Evolutionary conservation across 1,139 yeast species (phyloP).

Genomic region (Geotrichum siamense): DNA sequence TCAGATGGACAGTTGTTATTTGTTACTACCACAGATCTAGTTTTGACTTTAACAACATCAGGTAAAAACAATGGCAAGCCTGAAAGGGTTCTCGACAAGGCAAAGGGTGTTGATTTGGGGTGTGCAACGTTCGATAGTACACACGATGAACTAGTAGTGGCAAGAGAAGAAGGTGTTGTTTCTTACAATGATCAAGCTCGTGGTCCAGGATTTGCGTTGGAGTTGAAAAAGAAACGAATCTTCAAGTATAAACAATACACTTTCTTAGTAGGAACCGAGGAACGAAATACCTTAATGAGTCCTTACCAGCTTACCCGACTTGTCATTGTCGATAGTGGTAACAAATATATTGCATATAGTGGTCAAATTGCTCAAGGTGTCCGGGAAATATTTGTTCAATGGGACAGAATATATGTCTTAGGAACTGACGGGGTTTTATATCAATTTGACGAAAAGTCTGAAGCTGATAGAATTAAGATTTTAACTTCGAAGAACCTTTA

Average conservation of each 20-base stretch:
- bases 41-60: slow-evolving; percentile 66
- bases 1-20: slow-evolving; percentile 38
- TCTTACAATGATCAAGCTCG: slow-evolving; percentile 52
- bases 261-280: slow-evolving; percentile 43
- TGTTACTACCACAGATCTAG: slow-evolving; percentile 62
- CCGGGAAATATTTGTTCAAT: slow-evolving; percentile 47
- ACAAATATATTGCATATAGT: slow-evolving; percentile 65
- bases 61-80: slow-evolving; percentile 73
- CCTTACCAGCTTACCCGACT: slow-evolving; percentile 41
- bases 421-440: slow-evolving; percentile 73
- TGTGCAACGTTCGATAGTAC: slow-evolving; percentile 44
- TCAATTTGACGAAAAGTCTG: slow-evolving; percentile 57
- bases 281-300: slow-evolving; percentile 18
- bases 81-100: slow-evolving; percentile 52
- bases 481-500: slow-evolving; percentile 65
- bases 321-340: slow-evolving; percentile 57
- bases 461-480: slow-evolving; percentile 61
- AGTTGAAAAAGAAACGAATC: slow-evolving; percentile 51
- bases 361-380: slow-evolving; percentile 60
- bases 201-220: slow-evolving; percentile 52
- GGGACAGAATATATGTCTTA: slow-evolving; percentile 53
- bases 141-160: slow-evolving; percentile 42
- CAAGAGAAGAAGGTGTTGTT: slow-evolving; percentile 44
- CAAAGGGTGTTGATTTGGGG: slow-evolving; percentile 62
- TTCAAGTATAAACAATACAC: slow-evolving; percentile 46